Evolutionary conservation across 192 early-diverging fungal species (phyloP), one percentile per base, ranked within the genome.

Genomic region (Chytriomyces sp.): DNA sequence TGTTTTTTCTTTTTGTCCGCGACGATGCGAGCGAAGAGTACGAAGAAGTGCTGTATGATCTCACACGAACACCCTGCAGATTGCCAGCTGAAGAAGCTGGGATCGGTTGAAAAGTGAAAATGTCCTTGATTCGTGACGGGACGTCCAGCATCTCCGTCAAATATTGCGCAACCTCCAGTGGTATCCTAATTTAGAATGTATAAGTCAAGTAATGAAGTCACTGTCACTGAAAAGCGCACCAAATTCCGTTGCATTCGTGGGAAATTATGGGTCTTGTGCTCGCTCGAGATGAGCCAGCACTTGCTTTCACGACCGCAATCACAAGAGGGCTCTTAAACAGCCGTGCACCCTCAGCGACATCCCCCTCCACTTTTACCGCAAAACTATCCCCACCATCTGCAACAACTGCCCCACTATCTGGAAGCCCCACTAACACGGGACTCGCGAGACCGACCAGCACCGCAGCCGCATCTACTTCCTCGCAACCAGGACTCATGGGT

Each of bases 241-340:
- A 75, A 26, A 75, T 55, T n/a, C 74, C 74, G 34, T 75, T 59
- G 39, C 65, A 75, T 25, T 75, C 74, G 12, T 26, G 41, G 8
- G 73, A 22, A 30, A 74, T 41, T 6, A 41, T 55, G 1, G 22
- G 22, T n/a, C 44, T 49, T 22, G 17, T 22, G 44, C 44, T 49
- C n/a, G n/a, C n/a, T n/a, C n/a, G n/a, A n/a, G n/a, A n/a, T n/a
- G n/a, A n/a, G 2, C 44, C 52, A n/a, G 58, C 30, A 30, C 52
- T 37, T 36, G 52, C 32, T 22, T 44, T 55, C 37, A 74, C 33
- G 28, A 64, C 73, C 0, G 58, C 61, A 0, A 73, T 52, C 10
- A 44, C 26, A 30, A 74, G 54, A 19, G 64, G 34, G 25, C 53
- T 28, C 17, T 19, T 10, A 44, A 64, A 64, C n/a, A 64, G 25